Percentiles rank a stretch among this genome's conserved stretches.
These are phyloP conservation scores for Paramecium caudatum DNA, from an alignment of 73 alveolate genomes.

Conservation along the genomic window DNA sequence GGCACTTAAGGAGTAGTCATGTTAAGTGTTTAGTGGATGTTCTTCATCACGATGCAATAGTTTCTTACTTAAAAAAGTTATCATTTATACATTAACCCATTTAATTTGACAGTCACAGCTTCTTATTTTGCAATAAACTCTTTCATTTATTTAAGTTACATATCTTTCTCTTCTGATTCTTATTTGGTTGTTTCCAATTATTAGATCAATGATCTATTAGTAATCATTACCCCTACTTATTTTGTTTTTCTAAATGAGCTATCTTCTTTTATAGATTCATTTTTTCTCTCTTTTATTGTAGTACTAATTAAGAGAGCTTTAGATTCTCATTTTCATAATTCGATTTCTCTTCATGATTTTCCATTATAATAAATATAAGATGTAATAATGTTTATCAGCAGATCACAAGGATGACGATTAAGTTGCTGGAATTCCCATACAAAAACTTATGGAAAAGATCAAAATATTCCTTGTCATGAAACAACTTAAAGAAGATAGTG, in stretches of 20 bases:
- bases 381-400: no score
- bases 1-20: background rate
- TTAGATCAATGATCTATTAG: background rate
- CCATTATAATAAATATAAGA: no score
- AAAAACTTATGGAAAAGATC: constrained; percentile 57
- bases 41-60: background rate
- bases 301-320: background rate
- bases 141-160: background rate
- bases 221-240: background rate
- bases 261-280: background rate
- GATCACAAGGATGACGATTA: no score
- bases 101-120: background rate
- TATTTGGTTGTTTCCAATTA: background rate
- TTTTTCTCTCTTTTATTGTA: constrained; percentile 38
- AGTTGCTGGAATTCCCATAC: no score
- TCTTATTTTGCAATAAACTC: constrained; percentile 13
- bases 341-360: background rate
- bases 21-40: background rate
- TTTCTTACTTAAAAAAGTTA: background rate
- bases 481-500: constrained; percentile 24
- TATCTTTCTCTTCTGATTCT: background rate
- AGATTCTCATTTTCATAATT: background rate
- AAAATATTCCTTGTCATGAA: background rate
- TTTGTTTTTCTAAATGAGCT: background rate
- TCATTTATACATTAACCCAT: constrained; percentile 4